A percentile compares a stretch with the other conserved stretches of the same genome.
Conservation (phyloP, 306 rosid genomes). For the Amphicarpaea edgeworthii region DNA sequence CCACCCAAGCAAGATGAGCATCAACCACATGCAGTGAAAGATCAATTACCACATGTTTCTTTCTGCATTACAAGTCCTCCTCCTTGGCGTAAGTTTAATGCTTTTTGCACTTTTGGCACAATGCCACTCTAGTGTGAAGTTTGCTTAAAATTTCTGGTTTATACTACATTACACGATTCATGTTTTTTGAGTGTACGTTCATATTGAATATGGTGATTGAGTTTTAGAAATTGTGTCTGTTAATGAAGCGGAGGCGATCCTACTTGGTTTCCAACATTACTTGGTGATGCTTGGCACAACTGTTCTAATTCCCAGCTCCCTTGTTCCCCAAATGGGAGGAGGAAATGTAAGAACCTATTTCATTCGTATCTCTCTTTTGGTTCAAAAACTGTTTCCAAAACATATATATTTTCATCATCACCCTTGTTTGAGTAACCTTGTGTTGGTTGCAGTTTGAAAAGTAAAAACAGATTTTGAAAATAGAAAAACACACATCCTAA, state of each 20-base stretch:
- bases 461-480: not conserved
- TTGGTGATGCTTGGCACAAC: constrained; percentile 98
- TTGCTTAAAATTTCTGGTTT: not conserved
- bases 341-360: too few relatives aligned
- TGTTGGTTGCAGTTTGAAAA: not conserved
- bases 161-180: not conserved
- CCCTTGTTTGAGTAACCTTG: not conserved
- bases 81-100: constrained; percentile 89
- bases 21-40: constrained; percentile 88
- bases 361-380: too few relatives aligned
- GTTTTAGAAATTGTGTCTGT: constrained; percentile 27
- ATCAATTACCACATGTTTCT: constrained; percentile 84
- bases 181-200: not conserved
- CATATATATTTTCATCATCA: too few relatives aligned
- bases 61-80: constrained; percentile 99
- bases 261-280: constrained; percentile 98
- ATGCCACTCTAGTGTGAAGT: not conserved
- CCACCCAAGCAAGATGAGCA: constrained; percentile 89
- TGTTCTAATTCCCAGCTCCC: constrained; percentile 86
- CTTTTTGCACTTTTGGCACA: not conserved
- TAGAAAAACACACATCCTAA: too few relatives aligned
- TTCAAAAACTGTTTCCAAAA: too few relatives aligned
- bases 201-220: constrained; percentile 32
- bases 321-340: constrained; percentile 98
- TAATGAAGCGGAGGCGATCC: constrained; percentile 89